Conservation (phyloP, 202 grass and related monocot species). For the Brachypodium distachyon region DNA sequence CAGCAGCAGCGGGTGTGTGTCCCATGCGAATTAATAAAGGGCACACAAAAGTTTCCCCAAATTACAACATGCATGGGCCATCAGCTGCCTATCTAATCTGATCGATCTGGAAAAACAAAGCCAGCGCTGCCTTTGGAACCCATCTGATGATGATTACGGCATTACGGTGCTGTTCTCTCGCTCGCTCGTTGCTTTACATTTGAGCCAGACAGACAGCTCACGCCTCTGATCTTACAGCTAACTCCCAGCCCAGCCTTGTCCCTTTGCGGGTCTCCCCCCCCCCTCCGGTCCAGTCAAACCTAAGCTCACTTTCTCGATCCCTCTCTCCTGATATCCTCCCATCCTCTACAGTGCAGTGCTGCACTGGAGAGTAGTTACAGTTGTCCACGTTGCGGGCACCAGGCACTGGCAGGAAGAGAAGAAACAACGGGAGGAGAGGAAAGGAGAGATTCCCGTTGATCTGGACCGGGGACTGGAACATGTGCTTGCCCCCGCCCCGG, state of each 20-base stretch:
- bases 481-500: not conserved
- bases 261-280: constrained; percentile 5
- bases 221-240: constrained; percentile 55
- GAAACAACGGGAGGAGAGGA: too few relatives aligned
- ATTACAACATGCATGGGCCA: constrained; percentile 7
- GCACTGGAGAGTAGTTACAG: constrained; percentile 32
- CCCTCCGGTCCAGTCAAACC: constrained; percentile 58
- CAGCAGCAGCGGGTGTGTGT: too few relatives aligned
- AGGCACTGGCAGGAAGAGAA: not conserved
- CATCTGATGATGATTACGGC: constrained; percentile 38
- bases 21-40: not conserved
- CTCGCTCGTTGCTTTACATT: not conserved
- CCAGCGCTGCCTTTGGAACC: not conserved
- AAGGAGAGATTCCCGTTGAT: constrained; percentile 10
- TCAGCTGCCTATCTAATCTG: not conserved
- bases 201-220: constrained; percentile 49
- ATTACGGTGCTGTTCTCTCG: not conserved
- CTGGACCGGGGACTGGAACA: not conserved
- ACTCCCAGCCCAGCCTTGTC: constrained; percentile 43
- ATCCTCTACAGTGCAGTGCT: not conserved
- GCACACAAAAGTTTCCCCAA: not conserved
- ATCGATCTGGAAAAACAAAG: constrained; percentile 19
- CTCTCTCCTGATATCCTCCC: constrained; percentile 10
- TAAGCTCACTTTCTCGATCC: not conserved
- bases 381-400: constrained; percentile 66